phyloP scores from a whole-genome alignment of 2,329 filamentous ascomycete genomes.

The Aureobasidium sp. region DNA sequence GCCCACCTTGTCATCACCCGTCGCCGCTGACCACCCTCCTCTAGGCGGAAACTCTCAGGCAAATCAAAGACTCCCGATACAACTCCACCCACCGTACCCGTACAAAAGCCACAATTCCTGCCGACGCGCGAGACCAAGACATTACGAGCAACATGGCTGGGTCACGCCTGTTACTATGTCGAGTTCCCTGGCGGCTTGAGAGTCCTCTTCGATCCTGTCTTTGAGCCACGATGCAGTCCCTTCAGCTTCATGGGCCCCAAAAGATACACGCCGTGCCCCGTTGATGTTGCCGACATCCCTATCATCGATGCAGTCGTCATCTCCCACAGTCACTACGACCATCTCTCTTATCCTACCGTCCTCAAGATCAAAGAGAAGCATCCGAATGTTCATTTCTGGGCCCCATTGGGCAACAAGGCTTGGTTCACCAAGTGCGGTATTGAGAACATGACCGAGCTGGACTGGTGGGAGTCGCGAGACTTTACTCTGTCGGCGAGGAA shows the following conservation, averaged over 20 bases:
- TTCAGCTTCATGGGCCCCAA: slow-evolving; percentile 62
- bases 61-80: slow-evolving; percentile 52
- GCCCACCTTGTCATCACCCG: background rate
- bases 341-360: slow-evolving; percentile 71
- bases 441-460: slow-evolving; percentile 72
- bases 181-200: slow-evolving; percentile 82
- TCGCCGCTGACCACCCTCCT: background rate
- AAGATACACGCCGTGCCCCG: slow-evolving; percentile 68
- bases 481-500: slow-evolving; percentile 48
- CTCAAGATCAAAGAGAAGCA: slow-evolving; percentile 61
- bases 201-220: slow-evolving; percentile 89
- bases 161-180: slow-evolving; percentile 87
- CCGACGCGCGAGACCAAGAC: slow-evolving; percentile 48
- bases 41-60: slow-evolving; percentile 42
- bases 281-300: slow-evolving; percentile 33
- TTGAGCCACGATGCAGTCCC: slow-evolving; percentile 78
- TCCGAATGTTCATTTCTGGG: slow-evolving; percentile 79
- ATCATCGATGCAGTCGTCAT: slow-evolving; percentile 58
- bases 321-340: slow-evolving; percentile 88
- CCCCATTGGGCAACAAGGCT: slow-evolving; percentile 69
- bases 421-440: slow-evolving; percentile 73
- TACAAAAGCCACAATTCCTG: slow-evolving; percentile 61
- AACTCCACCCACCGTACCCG: slow-evolving; percentile 55
- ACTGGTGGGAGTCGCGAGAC: slow-evolving; percentile 88
- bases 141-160: slow-evolving; percentile 86